Percentiles rank a stretch among this genome's conserved stretches.
Conservation (phyloP, 2,329 filamentous ascomycete species). For the Trichoderma asperellum region DNA sequence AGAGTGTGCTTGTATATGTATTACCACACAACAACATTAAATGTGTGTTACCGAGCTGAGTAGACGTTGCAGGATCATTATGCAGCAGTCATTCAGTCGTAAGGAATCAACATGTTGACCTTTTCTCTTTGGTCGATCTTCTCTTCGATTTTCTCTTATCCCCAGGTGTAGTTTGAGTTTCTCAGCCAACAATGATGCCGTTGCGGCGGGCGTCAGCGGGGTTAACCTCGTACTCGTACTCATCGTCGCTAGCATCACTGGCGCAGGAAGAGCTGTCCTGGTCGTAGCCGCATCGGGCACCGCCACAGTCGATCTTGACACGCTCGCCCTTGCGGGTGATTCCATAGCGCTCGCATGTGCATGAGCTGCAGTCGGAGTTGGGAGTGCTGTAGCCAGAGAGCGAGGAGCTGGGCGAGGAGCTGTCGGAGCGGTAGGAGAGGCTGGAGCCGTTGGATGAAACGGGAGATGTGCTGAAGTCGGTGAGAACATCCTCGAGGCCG, state of each 20-base stretch:
- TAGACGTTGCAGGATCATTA: slow-evolving; percentile 35
- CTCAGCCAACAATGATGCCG: slow-evolving; percentile 61
- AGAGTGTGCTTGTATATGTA: slow-evolving; percentile 35
- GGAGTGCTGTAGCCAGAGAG: slow-evolving; percentile 80
- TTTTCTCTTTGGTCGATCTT: slow-evolving; percentile 36
- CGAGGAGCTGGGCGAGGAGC: slow-evolving; percentile 72
- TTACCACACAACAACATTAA: slow-evolving; percentile 38
- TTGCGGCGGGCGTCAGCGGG: slow-evolving; percentile 62
- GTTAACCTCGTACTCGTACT: slow-evolving; percentile 50
- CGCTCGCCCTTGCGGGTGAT: slow-evolving; percentile 92
- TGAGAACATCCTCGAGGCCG: slow-evolving; percentile 60
- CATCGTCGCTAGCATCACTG: slow-evolving; percentile 62
- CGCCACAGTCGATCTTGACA: slow-evolving; percentile 95
- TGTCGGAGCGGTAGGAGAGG: slow-evolving; percentile 73
- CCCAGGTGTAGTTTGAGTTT: not conserved
- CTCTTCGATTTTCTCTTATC: not conserved
- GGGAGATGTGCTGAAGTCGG: slow-evolving; percentile 60
- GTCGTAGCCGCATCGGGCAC: slow-evolving; percentile 83
- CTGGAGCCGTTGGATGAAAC: slow-evolving; percentile 71
- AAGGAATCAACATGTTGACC: slow-evolving; percentile 45
- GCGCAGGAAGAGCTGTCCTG: slow-evolving; percentile 66
- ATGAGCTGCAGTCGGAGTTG: slow-evolving; percentile 74
- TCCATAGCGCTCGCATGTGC: slow-evolving; percentile 94
- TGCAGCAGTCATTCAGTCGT: slow-evolving; percentile 35
- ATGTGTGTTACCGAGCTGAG: slow-evolving; percentile 35